Evolutionary conservation across 345 rosid genomes (phyloP), one percentile per base, ranked within the genome.

Genomic region (Hibiscus tridactylites): DNA sequence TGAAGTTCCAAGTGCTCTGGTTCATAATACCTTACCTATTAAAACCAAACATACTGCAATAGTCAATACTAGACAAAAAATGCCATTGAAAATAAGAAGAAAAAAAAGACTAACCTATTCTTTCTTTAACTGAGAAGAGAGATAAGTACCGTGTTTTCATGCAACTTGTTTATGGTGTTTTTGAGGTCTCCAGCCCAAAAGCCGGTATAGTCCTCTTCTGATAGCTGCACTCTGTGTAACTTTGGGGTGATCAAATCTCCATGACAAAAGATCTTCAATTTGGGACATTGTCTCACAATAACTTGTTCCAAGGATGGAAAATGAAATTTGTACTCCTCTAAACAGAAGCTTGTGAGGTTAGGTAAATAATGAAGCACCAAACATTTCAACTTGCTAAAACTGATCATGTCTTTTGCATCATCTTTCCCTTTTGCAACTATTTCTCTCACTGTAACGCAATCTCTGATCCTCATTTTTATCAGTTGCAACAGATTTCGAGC

Each of bases 301-400:
- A 59, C 24, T 44, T 71, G 56, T 15, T 71, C 74, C 66, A 44
- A 24, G 4, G 74, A 71, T 58, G 66, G 66, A 9, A 71, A 71
- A 2, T 26, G 0, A n/a, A 71, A 44, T 42, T 3, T 16, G 57
- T 8, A 28, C 5, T 71, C 61, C 9, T 63, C 74, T 15, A 56
- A 59, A 59, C 42, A 59, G 28, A 71, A 71, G 57, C 57, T 42
- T 37, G 28, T 6, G 21, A 71, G 66, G 26, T 24, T 71, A 15
- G 57, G 52, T 26, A 71, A 7, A 28, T 16, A 24, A 10, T 59
- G 19, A 24, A 71, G 74, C 28, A 42, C 64, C 66, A 71, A 26
- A 60, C 24, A 58, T 44, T 44, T 59, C 65, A 71, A 46, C 53
- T 13, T 71, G 57, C 5, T 6, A 46, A 71, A 71, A 46, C 11